phyloP scores from a whole-genome alignment of 2,329 filamentous ascomycete species.

The Ceratocystis eucalypticola region DNA sequence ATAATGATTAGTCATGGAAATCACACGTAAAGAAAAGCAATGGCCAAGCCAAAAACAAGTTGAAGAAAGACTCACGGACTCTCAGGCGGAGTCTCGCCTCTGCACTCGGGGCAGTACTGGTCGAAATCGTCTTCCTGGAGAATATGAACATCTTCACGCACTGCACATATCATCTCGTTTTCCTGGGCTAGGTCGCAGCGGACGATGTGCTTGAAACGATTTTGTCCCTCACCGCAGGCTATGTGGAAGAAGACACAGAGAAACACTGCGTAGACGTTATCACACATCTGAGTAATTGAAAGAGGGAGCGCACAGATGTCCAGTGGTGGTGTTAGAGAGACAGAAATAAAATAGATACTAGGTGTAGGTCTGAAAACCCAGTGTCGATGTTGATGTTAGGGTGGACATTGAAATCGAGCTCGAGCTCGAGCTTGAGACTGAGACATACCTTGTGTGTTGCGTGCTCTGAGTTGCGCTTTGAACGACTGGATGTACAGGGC shows the following conservation, averaged over 20 bases:
- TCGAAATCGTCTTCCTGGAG: slow-evolving; percentile 17
- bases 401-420: not conserved
- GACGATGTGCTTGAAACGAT: slow-evolving; percentile 18
- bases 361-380: not conserved
- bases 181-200: slow-evolving; percentile 14
- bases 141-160: slow-evolving; percentile 17
- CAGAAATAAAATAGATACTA: not conserved
- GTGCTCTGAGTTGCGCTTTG: not conserved
- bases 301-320: not conserved
- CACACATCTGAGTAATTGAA: slow-evolving; percentile 14
- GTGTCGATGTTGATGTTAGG: too few species aligned
- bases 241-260: slow-evolving; percentile 16
- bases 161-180: slow-evolving; percentile 3
- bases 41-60: not conserved
- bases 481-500: not conserved
- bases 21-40: not conserved
- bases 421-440: not conserved
- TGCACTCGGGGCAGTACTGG: slow-evolving; percentile 16
- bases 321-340: not conserved
- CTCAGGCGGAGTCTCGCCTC: slow-evolving; percentile 19
- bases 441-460: slow-evolving; percentile 12
- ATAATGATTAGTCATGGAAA: not conserved
- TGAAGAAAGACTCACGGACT: slow-evolving; percentile 12
- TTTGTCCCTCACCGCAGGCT: slow-evolving; percentile 12
- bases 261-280: slow-evolving; percentile 19